phyloP scores from a whole-genome alignment of 495 filamentous ascomycete species.

The Trichoderma reesei region DNA sequence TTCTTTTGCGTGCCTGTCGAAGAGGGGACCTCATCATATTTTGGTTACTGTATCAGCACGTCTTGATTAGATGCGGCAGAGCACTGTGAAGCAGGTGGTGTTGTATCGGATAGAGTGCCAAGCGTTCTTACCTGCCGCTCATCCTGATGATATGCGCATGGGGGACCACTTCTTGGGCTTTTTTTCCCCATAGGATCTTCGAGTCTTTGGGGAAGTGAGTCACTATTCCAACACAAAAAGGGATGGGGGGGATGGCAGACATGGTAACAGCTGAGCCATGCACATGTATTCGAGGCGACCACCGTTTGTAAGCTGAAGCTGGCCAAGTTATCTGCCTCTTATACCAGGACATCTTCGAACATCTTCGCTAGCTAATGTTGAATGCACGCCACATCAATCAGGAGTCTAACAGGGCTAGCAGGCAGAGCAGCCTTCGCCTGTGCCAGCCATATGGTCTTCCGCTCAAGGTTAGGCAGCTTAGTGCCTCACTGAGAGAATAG shows the following conservation, averaged over 20 bases:
- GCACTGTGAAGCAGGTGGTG: no score
- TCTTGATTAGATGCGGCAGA: no score
- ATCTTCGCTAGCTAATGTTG: background rate
- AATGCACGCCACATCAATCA: background rate
- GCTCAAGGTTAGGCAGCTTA: background rate
- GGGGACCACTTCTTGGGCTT: background rate
- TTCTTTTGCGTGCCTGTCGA: no score
- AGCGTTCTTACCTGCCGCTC: background rate
- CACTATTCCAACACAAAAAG: background rate
- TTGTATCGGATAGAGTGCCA: background rate
- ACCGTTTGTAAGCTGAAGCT: no score
- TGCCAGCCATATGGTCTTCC: background rate
- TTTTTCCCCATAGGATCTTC: background rate
- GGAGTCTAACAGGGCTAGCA: background rate
- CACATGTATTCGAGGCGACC: background rate
- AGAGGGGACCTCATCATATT: no score
- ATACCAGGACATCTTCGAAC: background rate
- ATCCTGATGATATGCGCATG: no score
- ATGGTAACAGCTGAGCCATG: background rate
- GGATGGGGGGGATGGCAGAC: background rate
- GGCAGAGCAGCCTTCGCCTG: background rate
- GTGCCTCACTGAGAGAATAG: background rate
- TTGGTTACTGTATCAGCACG: no score
- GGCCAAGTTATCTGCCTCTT: background rate
- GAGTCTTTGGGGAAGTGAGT: background rate